A percentile compares a stretch with the other conserved stretches of the same genome.
phyloP scores from a whole-genome alignment of 2,329 filamentous ascomycete genomes.

The Botrytis fabae region DNA sequence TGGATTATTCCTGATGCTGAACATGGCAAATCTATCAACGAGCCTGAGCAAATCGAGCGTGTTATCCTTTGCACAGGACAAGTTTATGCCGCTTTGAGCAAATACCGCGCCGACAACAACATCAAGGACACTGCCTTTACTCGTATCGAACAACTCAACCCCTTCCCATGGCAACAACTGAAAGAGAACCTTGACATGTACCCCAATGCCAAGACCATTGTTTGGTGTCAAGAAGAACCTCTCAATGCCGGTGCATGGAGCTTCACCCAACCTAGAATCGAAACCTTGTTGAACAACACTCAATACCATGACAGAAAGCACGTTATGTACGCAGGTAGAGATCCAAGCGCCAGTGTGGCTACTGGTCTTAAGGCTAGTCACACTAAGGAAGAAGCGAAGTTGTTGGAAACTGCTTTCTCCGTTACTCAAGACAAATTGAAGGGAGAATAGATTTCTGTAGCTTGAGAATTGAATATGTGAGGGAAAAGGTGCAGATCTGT shows the following conservation, averaged over 20 bases:
- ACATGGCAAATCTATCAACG: constrained; percentile 74
- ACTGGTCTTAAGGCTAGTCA: constrained; percentile 88
- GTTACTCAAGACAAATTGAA: constrained; percentile 70
- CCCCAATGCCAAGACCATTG: constrained; percentile 95
- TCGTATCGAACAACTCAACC: constrained; percentile 95
- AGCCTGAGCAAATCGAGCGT: constrained; percentile 84
- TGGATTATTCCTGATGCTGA: constrained; percentile 94
- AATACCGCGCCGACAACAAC: constrained; percentile 84
- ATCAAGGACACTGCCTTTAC: constrained; percentile 92
- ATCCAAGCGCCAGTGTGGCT: constrained; percentile 90
- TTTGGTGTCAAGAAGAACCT: constrained; percentile 97
- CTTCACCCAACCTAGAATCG: constrained; percentile 94
- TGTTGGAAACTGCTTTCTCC: constrained; percentile 66
- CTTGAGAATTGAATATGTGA: no score
- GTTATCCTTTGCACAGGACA: constrained; percentile 94
- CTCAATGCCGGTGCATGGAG: constrained; percentile 96
- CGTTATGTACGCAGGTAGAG: constrained; percentile 94
- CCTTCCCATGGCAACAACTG: constrained; percentile 97
- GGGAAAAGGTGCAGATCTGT: background rate
- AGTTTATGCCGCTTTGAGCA: constrained; percentile 86
- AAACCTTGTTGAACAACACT: constrained; percentile 93
- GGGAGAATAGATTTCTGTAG: constrained; percentile 46
- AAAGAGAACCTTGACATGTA: constrained; percentile 96
- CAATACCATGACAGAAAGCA: constrained; percentile 90
- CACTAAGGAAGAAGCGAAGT: constrained; percentile 86